Evolutionary conservation across 441 rosid genomes (phyloP).

Genomic region (Erysimum cheiri): DNA sequence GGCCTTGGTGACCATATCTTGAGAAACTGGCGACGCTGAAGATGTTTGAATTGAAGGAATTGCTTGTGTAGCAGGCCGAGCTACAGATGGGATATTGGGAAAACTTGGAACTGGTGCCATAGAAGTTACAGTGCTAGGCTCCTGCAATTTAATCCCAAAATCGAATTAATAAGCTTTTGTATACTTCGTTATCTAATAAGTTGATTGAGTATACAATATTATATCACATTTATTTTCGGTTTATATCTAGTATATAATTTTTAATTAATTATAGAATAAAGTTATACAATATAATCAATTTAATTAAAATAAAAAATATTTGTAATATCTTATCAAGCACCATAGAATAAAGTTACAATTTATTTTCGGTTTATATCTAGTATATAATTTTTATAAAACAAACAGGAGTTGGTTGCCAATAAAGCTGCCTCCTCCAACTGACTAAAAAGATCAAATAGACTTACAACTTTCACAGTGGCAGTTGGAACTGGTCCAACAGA

Average conservation of each 20-base stretch:
- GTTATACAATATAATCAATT: no score
- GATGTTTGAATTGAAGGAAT: slow-evolving; percentile 82
- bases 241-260: no score
- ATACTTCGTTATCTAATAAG: slow-evolving; percentile 17
- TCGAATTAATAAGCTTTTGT: slow-evolving; percentile 21
- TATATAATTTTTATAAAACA: slow-evolving; percentile 7
- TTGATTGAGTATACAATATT: not conserved
- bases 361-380: not conserved
- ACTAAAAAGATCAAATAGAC: slow-evolving; percentile 43
- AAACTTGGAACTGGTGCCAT: slow-evolving; percentile 67
- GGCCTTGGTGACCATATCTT: slow-evolving; percentile 65
- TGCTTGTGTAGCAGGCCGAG: slow-evolving; percentile 77
- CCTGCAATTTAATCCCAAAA: slow-evolving; percentile 52
- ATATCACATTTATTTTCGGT: no score
- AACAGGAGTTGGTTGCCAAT: slow-evolving; percentile 14
- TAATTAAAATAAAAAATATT: not conserved
- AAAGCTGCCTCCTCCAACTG: slow-evolving; percentile 31
- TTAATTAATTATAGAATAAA: no score
- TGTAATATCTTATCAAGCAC: slow-evolving; percentile 18
- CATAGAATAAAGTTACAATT: not conserved
- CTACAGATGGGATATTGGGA: slow-evolving; percentile 70
- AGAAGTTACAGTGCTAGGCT: slow-evolving; percentile 80
- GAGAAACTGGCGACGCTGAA: slow-evolving; percentile 77
- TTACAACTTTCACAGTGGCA: slow-evolving; percentile 92
- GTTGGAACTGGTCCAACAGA: slow-evolving; percentile 75